A percentile compares a stretch with the other conserved stretches of the same genome.
Conservation (phyloP, 352 stramenopile genomes). For the Globisporangium sylvaticum region DNA sequence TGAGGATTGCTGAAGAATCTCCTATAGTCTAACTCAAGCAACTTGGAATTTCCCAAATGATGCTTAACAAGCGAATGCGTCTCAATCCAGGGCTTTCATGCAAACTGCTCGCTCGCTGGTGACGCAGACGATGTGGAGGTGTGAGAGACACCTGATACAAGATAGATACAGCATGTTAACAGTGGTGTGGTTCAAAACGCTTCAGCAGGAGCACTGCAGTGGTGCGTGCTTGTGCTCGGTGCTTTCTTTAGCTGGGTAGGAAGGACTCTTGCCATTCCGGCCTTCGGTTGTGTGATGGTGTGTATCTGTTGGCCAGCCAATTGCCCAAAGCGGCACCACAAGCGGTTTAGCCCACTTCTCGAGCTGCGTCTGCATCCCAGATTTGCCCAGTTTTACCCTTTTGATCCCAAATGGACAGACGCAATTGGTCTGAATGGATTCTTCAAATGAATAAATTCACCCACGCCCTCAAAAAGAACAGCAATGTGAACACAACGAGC, state of each 20-base stretch:
- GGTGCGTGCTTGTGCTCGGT: not conserved
- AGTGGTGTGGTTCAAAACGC: not conserved
- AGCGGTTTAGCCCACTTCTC: not conserved
- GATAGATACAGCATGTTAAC: not conserved
- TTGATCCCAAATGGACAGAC: not conserved
- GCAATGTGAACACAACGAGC: not conserved
- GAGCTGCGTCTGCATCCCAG: not conserved
- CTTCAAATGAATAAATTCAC: constrained; percentile 4
- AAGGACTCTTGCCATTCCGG: not conserved
- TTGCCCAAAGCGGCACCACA: not conserved
- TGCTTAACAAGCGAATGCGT: not conserved
- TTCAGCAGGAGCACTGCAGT: not conserved
- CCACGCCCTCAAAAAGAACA: not conserved
- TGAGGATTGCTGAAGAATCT: not conserved
- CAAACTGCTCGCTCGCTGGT: not conserved
- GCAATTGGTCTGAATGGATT: not conserved
- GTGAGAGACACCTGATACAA: not conserved
- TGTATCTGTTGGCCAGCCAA: not conserved
- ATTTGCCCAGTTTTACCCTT: not conserved
- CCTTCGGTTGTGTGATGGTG: not conserved
- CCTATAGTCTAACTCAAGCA: not conserved
- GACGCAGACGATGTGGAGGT: not conserved
- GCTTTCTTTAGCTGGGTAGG: not conserved
- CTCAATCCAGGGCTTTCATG: not conserved
- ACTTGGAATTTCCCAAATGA: not conserved